phyloP scores from a whole-genome alignment of 2,329 filamentous ascomycete species.

The Fusarium nodosum region DNA sequence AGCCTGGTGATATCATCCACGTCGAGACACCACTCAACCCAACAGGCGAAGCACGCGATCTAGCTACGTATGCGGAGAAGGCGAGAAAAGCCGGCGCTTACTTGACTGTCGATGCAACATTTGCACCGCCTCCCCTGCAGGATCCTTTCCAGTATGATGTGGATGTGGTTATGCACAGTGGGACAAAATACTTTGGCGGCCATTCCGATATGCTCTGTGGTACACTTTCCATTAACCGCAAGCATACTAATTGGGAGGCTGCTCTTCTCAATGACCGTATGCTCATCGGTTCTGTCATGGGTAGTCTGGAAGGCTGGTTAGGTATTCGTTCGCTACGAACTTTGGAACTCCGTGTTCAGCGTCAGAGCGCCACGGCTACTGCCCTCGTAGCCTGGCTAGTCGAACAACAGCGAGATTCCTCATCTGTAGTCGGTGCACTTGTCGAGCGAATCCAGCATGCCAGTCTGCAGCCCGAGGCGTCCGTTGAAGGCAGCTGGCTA shows the following conservation, averaged over 20 bases:
- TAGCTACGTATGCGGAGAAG: constrained; percentile 77
- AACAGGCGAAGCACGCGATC: constrained; percentile 82
- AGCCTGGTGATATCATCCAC: constrained; percentile 86
- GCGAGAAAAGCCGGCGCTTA: constrained; percentile 80
- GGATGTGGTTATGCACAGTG: constrained; percentile 91
- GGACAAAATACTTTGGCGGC: constrained; percentile 96
- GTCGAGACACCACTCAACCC: constrained; percentile 96
- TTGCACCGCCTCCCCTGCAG: constrained; percentile 89
- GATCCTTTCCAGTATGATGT: constrained; percentile 87
- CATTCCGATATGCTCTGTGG: constrained; percentile 95
- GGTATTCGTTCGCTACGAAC: constrained; percentile 89
- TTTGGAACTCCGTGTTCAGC: constrained; percentile 82
- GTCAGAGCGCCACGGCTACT: constrained; percentile 80
- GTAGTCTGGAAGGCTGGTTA: constrained; percentile 91
- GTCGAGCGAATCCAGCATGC: constrained; percentile 80
- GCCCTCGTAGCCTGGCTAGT: constrained; percentile 80
- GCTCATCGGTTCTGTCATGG: constrained; percentile 87
- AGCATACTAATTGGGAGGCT: constrained; percentile 68
- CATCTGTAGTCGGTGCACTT: constrained; percentile 62
- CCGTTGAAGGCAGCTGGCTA: constrained; percentile 77
- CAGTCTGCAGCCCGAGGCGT: constrained; percentile 76
- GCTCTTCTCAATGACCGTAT: constrained; percentile 76
- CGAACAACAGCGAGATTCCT: constrained; percentile 58
- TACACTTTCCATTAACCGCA: constrained; percentile 75
- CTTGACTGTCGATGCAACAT: constrained; percentile 90